Evolutionary conservation across 768 basidiomycete genomes (phyloP).

Genomic region (Pleurotus tuber-regium): DNA sequence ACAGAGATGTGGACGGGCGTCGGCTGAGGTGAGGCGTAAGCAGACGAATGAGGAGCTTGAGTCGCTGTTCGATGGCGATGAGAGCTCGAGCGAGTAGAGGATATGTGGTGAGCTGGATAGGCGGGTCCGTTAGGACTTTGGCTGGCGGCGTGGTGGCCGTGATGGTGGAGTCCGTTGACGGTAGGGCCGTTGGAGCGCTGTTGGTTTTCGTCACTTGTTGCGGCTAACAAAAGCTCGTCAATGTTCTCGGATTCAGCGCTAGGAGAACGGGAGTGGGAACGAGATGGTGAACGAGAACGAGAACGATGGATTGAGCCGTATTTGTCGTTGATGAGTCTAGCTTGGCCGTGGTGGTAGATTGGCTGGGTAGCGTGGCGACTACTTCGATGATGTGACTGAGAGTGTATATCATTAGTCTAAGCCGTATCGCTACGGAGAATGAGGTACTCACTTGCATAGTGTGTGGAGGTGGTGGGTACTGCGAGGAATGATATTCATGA

Average conservation of each 20-base stretch:
- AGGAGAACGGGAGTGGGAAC: conserved; percentile 23
- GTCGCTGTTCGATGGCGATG: background rate
- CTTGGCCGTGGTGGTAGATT: background rate
- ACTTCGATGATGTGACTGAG: conserved; percentile 2
- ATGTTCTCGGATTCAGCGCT: conserved; percentile 15
- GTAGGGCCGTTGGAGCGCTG: conserved; percentile 4
- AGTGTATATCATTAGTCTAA: background rate
- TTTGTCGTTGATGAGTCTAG: background rate
- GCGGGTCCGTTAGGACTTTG: background rate
- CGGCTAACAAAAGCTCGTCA: conserved; percentile 45
- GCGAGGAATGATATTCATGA: background rate
- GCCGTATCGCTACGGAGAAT: background rate
- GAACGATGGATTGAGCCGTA: conserved; percentile 1
- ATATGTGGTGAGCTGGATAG: too few species aligned
- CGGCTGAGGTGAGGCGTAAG: background rate
- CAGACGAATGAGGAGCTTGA: background rate
- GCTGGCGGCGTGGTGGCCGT: background rate
- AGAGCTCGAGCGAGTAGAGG: too few species aligned
- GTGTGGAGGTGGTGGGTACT: background rate
- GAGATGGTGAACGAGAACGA: conserved; percentile 14
- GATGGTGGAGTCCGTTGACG: conserved; percentile 7
- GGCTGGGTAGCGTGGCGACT: background rate
- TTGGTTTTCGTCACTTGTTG: conserved; percentile 25
- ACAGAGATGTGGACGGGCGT: background rate
- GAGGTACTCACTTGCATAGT: background rate